Percentiles rank a stretch among this genome's conserved stretches.
Evolutionary conservation across 169 alveolate genomes (phyloP).

Genomic region (Cardiosporidium cionae): DNA sequence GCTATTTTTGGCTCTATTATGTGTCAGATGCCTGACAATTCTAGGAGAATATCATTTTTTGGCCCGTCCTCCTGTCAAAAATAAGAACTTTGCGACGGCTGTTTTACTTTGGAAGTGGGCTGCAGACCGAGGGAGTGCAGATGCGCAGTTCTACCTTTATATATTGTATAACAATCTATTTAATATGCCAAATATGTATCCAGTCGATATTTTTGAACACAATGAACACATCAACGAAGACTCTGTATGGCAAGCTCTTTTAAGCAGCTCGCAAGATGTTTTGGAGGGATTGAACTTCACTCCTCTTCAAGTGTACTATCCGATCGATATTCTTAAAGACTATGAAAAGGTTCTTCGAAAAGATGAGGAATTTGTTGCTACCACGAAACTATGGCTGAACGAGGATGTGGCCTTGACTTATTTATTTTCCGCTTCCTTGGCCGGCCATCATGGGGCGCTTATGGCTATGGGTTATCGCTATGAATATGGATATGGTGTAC

Average conservation of each 20-base stretch:
- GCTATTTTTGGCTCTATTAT: no score
- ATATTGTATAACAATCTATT: background rate
- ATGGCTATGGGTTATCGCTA: conserved; percentile 19
- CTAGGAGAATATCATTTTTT: background rate
- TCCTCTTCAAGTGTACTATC: background rate
- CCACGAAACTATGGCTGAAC: background rate
- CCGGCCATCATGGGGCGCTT: conserved; percentile 8
- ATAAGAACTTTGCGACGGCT: conserved; percentile 1
- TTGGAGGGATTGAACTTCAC: background rate
- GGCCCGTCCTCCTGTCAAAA: background rate
- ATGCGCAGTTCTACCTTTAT: background rate
- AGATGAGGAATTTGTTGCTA: background rate
- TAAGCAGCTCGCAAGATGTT: background rate
- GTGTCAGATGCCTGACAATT: background rate
- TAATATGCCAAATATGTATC: background rate
- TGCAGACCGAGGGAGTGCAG: conserved; percentile 2
- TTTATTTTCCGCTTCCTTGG: background rate
- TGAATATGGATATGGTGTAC: conserved; percentile 9
- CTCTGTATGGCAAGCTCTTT: no score
- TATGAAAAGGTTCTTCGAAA: background rate
- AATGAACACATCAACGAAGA: background rate
- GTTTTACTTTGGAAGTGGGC: background rate
- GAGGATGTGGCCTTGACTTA: background rate
- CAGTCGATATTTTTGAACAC: no score
- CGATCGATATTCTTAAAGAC: background rate